Evolutionary conservation across 345 rosid species (phyloP).

Genomic region (Salix exigua): DNA sequence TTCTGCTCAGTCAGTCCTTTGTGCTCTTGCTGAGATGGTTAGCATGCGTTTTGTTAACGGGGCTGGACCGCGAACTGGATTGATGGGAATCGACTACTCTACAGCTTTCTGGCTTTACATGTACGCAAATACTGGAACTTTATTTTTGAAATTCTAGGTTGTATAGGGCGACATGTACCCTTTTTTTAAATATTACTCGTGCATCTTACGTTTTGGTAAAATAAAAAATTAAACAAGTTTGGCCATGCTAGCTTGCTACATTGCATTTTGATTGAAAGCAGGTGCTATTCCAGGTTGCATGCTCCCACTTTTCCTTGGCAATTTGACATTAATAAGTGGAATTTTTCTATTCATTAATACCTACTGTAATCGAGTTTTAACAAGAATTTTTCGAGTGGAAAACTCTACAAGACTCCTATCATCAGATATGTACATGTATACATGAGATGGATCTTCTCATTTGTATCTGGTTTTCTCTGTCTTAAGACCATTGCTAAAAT

Average conservation of each 20-base stretch:
- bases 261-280: neutral
- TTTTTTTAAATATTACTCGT: neutral
- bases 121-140: slow-evolving; percentile 37
- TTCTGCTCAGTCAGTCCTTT: slow-evolving; percentile 54
- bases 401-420: neutral
- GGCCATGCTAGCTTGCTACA: neutral
- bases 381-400: neutral
- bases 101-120: slow-evolving; percentile 78
- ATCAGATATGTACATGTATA: neutral
- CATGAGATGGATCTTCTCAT: neutral
- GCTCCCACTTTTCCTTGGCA: neutral
- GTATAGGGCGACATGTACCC: neutral
- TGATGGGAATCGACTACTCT: slow-evolving; percentile 78
- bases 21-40: slow-evolving; percentile 80
- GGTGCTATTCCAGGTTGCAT: neutral
- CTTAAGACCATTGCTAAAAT: neutral
- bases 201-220: neutral
- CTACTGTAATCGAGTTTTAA: neutral
- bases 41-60: slow-evolving; percentile 80
- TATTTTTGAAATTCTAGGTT: neutral
- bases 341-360: neutral
- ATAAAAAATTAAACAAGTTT: neutral
- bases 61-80: slow-evolving; percentile 46
- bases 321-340: neutral
- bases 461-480: neutral